Conservation (phyloP, 768 basidiomycete species). For the Krasilnikovozyma curviuscula region DNA sequence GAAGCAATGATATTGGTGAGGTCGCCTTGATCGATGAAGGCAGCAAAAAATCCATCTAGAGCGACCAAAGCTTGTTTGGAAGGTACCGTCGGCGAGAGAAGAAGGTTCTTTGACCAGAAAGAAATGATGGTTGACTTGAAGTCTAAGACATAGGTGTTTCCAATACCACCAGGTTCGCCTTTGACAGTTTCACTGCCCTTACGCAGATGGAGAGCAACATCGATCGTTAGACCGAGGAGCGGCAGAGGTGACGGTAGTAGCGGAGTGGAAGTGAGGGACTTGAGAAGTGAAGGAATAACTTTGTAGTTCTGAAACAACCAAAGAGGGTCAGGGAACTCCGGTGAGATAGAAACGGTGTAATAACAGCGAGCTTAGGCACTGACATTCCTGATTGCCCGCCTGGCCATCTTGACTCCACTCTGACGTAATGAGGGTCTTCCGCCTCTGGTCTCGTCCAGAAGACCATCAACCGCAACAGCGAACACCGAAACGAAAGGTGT, state of each 20-base stretch:
- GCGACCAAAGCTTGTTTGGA: slow-evolving; percentile 4
- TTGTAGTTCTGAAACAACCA: not conserved
- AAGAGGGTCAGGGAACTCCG: not conserved
- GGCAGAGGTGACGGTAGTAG: slow-evolving; percentile 26
- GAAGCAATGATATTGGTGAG: no score
- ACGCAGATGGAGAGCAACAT: slow-evolving; percentile 45
- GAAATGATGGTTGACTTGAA: slow-evolving; percentile 32
- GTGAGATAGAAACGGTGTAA: not conserved
- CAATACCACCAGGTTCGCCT: slow-evolving; percentile 30
- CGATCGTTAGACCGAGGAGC: slow-evolving; percentile 48
- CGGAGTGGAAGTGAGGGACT: slow-evolving; percentile 38
- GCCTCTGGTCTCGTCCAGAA: slow-evolving; percentile 36
- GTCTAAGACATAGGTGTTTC: slow-evolving; percentile 31
- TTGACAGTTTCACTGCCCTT: slow-evolving; percentile 21
- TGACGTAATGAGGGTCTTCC: slow-evolving; percentile 43
- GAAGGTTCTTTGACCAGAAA: slow-evolving; percentile 13
- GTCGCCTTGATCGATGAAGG: no score
- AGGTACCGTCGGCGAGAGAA: not conserved
- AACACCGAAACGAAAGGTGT: slow-evolving; percentile 37
- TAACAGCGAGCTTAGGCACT: slow-evolving; percentile 11
- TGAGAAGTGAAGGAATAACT: slow-evolving; percentile 31
- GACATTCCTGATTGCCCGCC: slow-evolving; percentile 51
- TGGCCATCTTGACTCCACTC: slow-evolving; percentile 40
- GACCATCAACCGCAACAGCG: slow-evolving; percentile 41
- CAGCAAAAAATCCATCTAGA: no score